Base-by-base conservation (phyloP, 495 filamentous ascomycete species). In the Neurospora africana region DNA sequence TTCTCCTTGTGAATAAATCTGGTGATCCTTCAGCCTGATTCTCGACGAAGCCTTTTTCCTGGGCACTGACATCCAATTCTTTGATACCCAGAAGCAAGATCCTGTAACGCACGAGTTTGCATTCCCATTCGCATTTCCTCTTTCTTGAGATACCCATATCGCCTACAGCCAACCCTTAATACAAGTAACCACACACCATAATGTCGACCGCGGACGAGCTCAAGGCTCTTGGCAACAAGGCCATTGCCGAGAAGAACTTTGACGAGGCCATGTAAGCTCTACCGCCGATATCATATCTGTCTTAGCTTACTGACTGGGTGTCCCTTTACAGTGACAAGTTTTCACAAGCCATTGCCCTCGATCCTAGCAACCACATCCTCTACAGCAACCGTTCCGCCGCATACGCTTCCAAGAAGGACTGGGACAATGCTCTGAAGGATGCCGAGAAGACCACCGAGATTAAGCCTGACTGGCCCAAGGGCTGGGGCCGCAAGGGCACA, bases 391-490 rank as follows among this genome's bases (percentile, higher is more conserved):
- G 95, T 71, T 98, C 96, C 10, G 95, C 93, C 69, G 93, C 95
- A n/a, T 97, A 95, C 78, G 90, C 93, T 30, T 97, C 96, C 10
- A 92, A 95, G 79, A 90, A 89, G 75, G 89, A 97, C 44, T 99
- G 91, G 84, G 85, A 91, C 74, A 87, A 89, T 74, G 95, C 95
- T 23, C 83, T 98, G 21, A 86, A 91, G 70, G 95, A 99, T 87
- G 95, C 96, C 69, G 90, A 91, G 77, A 97, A 97, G 86, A 93
- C 93, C 0, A 94, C 90, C 69, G 88, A 95, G 84, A 83, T 98
- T 80, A 98, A 98, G 86, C 92, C 95, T 17, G 95, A 98, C 84
- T 99, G 96, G 96, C 91, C 93, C 40, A 97, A 98, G 82, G 96
- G 95, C 76, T 95, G 93, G 88, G 88, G 90, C 61, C 89, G 95